These are phyloP conservation scores for Fusarium liriodendri DNA, from an alignment of 2,329 filamentous ascomycete species.

Conservation along the genomic window DNA sequence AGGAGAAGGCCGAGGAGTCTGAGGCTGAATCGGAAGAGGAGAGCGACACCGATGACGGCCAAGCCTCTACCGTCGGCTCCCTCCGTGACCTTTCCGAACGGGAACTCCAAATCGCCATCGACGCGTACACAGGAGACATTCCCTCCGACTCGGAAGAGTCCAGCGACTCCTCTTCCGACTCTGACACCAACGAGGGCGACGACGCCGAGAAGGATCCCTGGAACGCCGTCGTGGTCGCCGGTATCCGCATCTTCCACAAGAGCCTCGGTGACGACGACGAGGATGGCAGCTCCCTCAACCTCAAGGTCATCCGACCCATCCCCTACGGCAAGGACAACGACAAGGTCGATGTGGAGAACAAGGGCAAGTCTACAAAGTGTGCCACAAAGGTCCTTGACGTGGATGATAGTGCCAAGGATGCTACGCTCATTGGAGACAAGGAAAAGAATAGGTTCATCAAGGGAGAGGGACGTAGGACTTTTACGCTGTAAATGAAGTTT, in stretches of 20 bases:
- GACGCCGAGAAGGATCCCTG: constrained; percentile 69
- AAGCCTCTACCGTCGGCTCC: constrained; percentile 45
- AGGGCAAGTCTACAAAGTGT: constrained; percentile 35
- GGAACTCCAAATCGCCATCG: constrained; percentile 51
- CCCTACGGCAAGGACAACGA: constrained; percentile 44
- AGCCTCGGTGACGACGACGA: constrained; percentile 46
- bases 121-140: constrained; percentile 21
- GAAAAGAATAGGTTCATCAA: constrained; percentile 52
- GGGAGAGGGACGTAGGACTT: constrained; percentile 35
- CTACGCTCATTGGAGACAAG: constrained; percentile 51
- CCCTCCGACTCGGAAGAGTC: constrained; percentile 8
- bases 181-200: constrained; percentile 52
- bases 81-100: constrained; percentile 55
- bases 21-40: constrained; percentile 40
- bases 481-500: constrained; percentile 5
- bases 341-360: constrained; percentile 35
- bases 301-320: constrained; percentile 55
- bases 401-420: constrained; percentile 60
- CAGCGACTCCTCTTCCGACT: constrained; percentile 29
- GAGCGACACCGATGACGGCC: constrained; percentile 36
- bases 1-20: constrained; percentile 8
- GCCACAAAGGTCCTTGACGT: constrained; percentile 54
- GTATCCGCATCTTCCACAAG: constrained; percentile 71
- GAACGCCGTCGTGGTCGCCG: constrained; percentile 73
- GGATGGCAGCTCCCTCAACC: constrained; percentile 49